A percentile compares a stretch with the other conserved stretches of the same genome.
phyloP scores from a whole-genome alignment of 306 rosid species.

The Vigna unguiculata region DNA sequence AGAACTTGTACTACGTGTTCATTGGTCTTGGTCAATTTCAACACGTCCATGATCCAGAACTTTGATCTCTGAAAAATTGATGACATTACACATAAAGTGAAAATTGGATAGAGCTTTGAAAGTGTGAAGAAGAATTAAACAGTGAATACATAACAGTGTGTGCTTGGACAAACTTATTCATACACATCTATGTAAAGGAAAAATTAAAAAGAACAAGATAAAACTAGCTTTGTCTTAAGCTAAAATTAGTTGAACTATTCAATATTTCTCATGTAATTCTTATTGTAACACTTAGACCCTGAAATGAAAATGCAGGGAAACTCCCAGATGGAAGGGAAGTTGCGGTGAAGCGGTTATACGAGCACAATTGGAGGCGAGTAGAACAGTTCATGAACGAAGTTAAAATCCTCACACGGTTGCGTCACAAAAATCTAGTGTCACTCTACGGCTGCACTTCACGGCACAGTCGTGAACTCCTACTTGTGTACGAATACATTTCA shows the following conservation, averaged over 20 bases:
- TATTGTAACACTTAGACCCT: conserved; percentile 3
- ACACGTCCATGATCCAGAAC: not conserved
- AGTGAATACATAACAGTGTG: too few relatives aligned
- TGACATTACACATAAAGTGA: not conserved
- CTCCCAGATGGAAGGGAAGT: conserved; percentile 55
- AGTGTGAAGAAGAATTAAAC: not conserved
- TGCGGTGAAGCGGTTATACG: conserved; percentile 65
- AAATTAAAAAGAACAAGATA: too few relatives aligned
- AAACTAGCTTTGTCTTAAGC: too few relatives aligned
- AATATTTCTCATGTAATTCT: not conserved
- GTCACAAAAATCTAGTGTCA: conserved; percentile 70
- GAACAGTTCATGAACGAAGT: conserved; percentile 56
- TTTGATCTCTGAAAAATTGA: not conserved
- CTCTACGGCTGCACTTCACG: conserved; percentile 84
- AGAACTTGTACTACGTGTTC: not conserved
- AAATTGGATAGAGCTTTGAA: not conserved
- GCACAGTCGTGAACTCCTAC: conserved; percentile 65
- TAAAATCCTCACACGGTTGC: conserved; percentile 62
- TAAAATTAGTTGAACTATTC: too few relatives aligned
- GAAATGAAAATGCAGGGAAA: conserved; percentile 46
- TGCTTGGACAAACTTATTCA: too few relatives aligned
- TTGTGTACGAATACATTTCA: conserved; percentile 60
- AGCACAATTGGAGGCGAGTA: conserved; percentile 59
- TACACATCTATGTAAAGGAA: too few relatives aligned
- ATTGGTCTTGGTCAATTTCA: not conserved